phyloP scores from a whole-genome alignment of 805 yeast genomes.

The Kluyveromyces wickerhamii region DNA sequence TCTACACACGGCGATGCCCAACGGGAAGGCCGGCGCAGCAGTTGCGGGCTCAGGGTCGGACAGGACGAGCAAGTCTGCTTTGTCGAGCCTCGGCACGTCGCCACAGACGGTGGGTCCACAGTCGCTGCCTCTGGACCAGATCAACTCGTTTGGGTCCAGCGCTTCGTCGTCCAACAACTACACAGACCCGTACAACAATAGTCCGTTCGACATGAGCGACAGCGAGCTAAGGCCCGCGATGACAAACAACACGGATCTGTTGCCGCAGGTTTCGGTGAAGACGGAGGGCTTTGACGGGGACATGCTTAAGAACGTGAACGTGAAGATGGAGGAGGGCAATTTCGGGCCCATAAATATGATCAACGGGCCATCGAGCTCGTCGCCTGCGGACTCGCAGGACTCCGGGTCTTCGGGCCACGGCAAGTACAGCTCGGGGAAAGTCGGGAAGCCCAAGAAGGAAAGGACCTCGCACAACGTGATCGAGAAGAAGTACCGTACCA shows the following conservation, averaged over 20 bases:
- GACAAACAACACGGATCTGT: constrained; percentile 1
- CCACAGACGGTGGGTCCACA: not conserved
- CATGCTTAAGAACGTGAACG: constrained; percentile 6
- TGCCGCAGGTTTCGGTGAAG: constrained; percentile 1
- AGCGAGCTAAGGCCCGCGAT: constrained; percentile 2
- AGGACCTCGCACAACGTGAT: constrained; percentile 63
- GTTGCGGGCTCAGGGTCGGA: not conserved
- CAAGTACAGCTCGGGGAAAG: constrained; percentile 6
- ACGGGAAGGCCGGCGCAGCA: not conserved
- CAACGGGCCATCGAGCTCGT: not conserved
- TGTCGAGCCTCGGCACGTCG: not conserved
- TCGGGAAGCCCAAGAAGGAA: constrained; percentile 34
- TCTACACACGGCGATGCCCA: no score
- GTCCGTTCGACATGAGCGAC: constrained; percentile 11
- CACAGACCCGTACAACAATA: constrained; percentile 5
- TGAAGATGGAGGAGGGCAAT: not conserved
- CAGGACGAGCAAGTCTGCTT: not conserved
- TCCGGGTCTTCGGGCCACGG: not conserved
- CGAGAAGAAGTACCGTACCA: constrained; percentile 64
- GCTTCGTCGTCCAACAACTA: constrained; percentile 2
- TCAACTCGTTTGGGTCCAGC: constrained; percentile 5
- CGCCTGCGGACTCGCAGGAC: constrained; percentile 1
- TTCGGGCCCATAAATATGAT: constrained; percentile 2
- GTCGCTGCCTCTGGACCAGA: constrained; percentile 6
- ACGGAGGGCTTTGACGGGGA: constrained; percentile 2